These are phyloP conservation scores for Hansenula sp. DNA, from an alignment of 1,139 yeast genomes.

Conservation along the genomic window DNA sequence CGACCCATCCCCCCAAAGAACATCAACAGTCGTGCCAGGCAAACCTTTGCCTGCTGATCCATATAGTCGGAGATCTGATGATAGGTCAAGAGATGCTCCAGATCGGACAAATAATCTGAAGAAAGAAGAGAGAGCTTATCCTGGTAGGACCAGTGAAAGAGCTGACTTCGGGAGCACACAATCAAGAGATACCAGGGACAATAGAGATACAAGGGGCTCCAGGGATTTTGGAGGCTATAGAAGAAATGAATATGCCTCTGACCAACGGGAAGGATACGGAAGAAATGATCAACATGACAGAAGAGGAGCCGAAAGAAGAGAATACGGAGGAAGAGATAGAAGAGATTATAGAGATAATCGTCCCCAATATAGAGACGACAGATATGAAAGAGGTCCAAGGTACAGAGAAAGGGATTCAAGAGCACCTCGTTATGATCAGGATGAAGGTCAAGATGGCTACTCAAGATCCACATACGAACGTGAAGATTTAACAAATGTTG, in stretches of 20 bases:
- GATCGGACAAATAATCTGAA: constrained; percentile 3
- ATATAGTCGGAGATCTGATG: constrained; percentile 1
- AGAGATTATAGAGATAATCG: constrained; percentile 7
- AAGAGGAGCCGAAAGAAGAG: constrained; percentile 8
- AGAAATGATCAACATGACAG: constrained; percentile 7
- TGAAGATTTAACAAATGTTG: constrained; percentile 28
- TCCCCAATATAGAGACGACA: constrained; percentile 4
- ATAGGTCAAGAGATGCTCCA: constrained; percentile 4
- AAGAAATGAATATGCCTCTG: constrained; percentile 5
- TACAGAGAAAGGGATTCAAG: not conserved
- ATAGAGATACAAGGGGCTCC: constrained; percentile 5
- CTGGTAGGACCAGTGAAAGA: not conserved
- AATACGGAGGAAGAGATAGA: constrained; percentile 6
- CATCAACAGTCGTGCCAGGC: not conserved
- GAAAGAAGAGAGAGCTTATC: constrained; percentile 8
- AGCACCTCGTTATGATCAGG: not conserved
- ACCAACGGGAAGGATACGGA: constrained; percentile 5
- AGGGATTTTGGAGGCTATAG: constrained; percentile 1
- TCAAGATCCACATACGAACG: constrained; percentile 5
- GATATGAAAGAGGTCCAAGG: constrained; percentile 1
- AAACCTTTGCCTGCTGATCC: not conserved
- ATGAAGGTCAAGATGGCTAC: not conserved
- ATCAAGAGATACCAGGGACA: constrained; percentile 12
- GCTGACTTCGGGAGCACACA: constrained; percentile 1
- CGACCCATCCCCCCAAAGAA: not conserved